Base-by-base conservation (phyloP, 768 basidiomycete genomes). In the Auriscalpium microsporum region DNA sequence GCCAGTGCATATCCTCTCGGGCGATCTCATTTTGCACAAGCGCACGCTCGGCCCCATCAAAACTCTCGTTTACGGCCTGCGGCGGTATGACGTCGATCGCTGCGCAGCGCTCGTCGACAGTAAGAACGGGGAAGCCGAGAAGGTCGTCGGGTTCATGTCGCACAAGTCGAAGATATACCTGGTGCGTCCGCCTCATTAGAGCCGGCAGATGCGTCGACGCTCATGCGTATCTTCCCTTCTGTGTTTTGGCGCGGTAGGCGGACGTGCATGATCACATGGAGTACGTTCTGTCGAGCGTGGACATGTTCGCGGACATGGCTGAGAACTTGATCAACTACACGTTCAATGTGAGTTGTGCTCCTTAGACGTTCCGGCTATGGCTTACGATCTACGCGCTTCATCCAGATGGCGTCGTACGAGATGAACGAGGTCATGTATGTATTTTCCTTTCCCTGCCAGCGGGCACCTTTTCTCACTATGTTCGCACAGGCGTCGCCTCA, bases 361-460 rank as follows among this genome's bases (percentile, higher is more conserved):
- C 2, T 4, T 28, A 3, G 17, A 7, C 40, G 40, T 42, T 10
- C 37, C 35, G 16, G 48, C 10, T 35, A 34, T 28, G 28, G 28
- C 28, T 28, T 1, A 28, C 4, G 28, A 28, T 28, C 28, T 28
- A 28, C 21, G n/a, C n/a, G n/a, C 3, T 21, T 19, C n/a, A 11
- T 56, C 13, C 62, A 87, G 86, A 78, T 84, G 70, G 78, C 82
- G 14, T 83, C 84, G 10, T 83, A 87, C 64, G 80, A 87, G 60
- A 87, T 83, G 83, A 87, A 87, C 64, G 74, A 83, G 65, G 80
- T 83, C 48, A 88, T 89, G n/a, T n/a, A n/a, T n/a, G n/a, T n/a
- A n/a, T n/a, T n/a, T n/a, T n/a, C n/a, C n/a, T n/a, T n/a, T n/a
- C n/a, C n/a, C n/a, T n/a, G n/a, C n/a, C n/a, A n/a, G n/a, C n/a